Evolutionary conservation across 2,329 filamentous ascomycete species (phyloP).

Genomic region (Cordyceps pruinosa): DNA sequence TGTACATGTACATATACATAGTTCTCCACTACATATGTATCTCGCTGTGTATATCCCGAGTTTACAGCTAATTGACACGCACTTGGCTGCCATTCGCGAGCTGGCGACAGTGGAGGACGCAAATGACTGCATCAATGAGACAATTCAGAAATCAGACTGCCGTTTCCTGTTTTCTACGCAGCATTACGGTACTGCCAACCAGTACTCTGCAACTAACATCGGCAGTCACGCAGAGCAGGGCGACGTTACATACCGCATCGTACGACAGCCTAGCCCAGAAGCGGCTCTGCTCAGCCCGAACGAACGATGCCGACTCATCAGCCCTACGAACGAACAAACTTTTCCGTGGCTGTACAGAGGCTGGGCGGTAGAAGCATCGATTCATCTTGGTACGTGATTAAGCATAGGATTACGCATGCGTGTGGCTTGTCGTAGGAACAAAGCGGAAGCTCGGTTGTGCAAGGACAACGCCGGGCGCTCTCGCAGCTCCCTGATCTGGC

Average conservation of each 20-base stretch:
- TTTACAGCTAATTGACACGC: too few relatives aligned
- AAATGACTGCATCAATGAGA: too few relatives aligned
- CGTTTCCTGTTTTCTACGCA: too few relatives aligned
- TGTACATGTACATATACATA: too few relatives aligned
- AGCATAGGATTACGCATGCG: conserved; percentile 6
- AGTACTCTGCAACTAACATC: too few relatives aligned
- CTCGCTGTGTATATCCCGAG: too few relatives aligned
- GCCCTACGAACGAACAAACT: not conserved
- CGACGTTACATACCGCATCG: not conserved
- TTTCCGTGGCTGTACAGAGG: not conserved
- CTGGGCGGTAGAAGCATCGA: not conserved
- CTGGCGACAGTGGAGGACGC: too few relatives aligned
- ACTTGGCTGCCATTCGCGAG: too few relatives aligned
- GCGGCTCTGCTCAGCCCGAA: not conserved
- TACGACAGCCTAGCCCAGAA: not conserved
- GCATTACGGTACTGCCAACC: too few relatives aligned
- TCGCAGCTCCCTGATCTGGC: not conserved
- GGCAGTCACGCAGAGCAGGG: not conserved
- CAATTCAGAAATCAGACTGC: too few relatives aligned
- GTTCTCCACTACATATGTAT: too few relatives aligned
- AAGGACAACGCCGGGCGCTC: not conserved
- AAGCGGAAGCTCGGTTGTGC: not conserved
- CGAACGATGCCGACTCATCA: not conserved
- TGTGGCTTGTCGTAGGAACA: not conserved
- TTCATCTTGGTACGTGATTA: not conserved